Percentiles rank a stretch among this genome's conserved stretches.
Conservation (phyloP, 176 grass and related monocot species). For the Bromus sterilis region DNA sequence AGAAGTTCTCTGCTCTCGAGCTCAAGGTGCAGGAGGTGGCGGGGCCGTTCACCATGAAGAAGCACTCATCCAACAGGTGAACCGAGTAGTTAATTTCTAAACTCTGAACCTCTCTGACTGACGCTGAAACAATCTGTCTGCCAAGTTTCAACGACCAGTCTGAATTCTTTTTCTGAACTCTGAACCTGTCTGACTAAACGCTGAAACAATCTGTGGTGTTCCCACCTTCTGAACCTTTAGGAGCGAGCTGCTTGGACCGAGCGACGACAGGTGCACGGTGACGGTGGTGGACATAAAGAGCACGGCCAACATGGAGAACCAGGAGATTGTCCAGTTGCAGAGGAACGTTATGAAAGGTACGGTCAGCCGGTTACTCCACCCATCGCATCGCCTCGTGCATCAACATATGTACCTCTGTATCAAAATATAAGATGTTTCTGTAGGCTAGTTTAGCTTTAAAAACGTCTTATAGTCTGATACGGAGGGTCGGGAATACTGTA, state of each 20-base stretch:
- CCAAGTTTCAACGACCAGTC: background rate
- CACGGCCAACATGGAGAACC: constrained; percentile 43
- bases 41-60: constrained; percentile 33
- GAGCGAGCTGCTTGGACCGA: constrained; percentile 36
- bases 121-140: background rate
- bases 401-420: no score
- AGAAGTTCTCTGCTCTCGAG: constrained; percentile 44
- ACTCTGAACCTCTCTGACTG: background rate
- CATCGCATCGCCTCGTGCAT: no score
- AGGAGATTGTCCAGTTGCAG: constrained; percentile 49
- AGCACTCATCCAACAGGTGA: constrained; percentile 42
- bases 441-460: no score
- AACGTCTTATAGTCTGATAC: no score
- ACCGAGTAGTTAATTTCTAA: background rate
- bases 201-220: background rate
- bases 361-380: no score
- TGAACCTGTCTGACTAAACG: background rate
- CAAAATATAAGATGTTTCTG: no score
- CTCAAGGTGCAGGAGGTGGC: constrained; percentile 44
- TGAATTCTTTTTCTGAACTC: background rate
- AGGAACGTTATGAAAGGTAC: constrained; percentile 67
- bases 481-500: no score
- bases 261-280: constrained; percentile 20
- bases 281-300: constrained; percentile 38
- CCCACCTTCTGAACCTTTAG: constrained; percentile 13